Evolutionary conservation across 371 early-diverging fungal genomes (phyloP).

Genomic region (Mortierella sp.): DNA sequence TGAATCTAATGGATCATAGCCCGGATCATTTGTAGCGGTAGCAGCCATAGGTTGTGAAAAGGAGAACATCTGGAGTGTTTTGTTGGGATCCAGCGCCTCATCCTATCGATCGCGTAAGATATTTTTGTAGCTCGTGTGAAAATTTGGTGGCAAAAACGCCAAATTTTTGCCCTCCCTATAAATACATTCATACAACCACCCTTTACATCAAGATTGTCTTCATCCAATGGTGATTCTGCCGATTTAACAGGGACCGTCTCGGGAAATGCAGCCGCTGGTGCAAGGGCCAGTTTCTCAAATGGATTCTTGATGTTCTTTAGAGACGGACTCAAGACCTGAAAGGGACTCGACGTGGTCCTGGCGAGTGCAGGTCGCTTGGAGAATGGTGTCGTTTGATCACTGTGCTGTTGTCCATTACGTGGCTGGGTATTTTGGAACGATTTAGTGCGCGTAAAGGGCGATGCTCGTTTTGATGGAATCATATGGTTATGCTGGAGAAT

Average conservation of each 20-base stretch:
- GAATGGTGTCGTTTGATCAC: constrained; percentile 20
- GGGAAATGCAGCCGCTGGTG: neutral
- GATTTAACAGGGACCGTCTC: neutral
- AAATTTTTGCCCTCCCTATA: too few species aligned
- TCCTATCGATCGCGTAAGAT: constrained; percentile 17
- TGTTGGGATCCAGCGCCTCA: constrained; percentile 38
- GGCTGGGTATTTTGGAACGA: constrained; percentile 29
- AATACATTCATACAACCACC: too few species aligned
- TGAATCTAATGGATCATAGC: constrained; percentile 1
- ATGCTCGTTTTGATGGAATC: constrained; percentile 43
- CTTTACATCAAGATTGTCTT: too few species aligned
- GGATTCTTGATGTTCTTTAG: constrained; percentile 32
- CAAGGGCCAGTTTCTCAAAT: constrained; percentile 37
- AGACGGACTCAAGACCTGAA: constrained; percentile 43
- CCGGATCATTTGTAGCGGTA: neutral
- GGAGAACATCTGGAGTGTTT: constrained; percentile 43
- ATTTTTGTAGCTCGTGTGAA: neutral
- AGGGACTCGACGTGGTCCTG: constrained; percentile 38
- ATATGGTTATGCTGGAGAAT: constrained; percentile 15
- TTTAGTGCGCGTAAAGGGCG: constrained; percentile 45
- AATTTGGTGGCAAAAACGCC: constrained; percentile 24
- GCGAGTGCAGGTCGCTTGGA: constrained; percentile 31
- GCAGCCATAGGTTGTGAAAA: constrained; percentile 16
- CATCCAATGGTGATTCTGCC: too few species aligned
- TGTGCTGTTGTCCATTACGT: constrained; percentile 1